A percentile compares a stretch with the other conserved stretches of the same genome.
Evolutionary conservation across 495 filamentous ascomycete genomes (phyloP).

Genomic region (Tuber microsphaerosporum): DNA sequence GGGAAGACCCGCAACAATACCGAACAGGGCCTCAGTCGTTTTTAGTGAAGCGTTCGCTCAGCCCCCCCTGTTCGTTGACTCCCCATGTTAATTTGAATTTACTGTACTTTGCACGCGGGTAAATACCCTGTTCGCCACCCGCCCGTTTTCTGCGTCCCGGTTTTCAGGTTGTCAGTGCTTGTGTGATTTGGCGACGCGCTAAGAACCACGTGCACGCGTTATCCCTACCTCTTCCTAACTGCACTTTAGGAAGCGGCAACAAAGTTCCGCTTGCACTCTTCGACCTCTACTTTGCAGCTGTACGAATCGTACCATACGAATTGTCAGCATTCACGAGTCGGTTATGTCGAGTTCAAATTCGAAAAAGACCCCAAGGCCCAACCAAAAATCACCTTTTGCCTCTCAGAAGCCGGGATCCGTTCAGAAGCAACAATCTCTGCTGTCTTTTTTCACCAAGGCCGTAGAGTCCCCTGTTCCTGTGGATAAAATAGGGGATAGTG

Average conservation of each 20-base stretch:
- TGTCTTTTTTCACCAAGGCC: constrained; percentile 35
- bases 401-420: constrained; percentile 20
- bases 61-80: no score
- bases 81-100: no score
- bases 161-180: no score
- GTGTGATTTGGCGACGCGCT: background rate
- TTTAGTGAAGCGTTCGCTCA: no score
- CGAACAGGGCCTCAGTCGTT: no score
- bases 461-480: background rate
- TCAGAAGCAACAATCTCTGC: constrained; percentile 30
- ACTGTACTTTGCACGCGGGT: no score
- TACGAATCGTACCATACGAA: background rate
- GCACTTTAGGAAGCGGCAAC: background rate
- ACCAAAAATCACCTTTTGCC: background rate
- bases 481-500: background rate
- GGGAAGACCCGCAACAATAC: no score
- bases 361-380: background rate
- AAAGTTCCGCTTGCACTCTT: background rate
- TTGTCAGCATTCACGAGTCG: background rate
- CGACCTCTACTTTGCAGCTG: background rate
- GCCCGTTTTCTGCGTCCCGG: no score
- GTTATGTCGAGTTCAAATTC: background rate
- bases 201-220: background rate
- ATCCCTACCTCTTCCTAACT: background rate
- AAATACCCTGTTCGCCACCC: no score